Conservation (phyloP, 345 rosid genomes). For the Heritiera fomes region DNA sequence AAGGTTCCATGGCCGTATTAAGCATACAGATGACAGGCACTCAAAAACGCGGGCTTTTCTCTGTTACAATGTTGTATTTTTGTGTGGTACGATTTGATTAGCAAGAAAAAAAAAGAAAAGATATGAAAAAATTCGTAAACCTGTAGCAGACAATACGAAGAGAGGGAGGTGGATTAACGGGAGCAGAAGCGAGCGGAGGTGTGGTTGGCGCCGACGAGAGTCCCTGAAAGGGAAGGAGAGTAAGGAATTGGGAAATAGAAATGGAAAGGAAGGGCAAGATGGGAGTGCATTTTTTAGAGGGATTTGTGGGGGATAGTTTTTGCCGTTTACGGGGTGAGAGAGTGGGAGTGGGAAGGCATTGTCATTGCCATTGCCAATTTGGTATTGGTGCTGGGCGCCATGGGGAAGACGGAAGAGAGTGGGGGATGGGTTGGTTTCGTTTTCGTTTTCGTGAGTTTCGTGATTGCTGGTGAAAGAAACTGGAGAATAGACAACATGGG, state of each 20-base stretch:
- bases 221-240: slow-evolving; percentile 13
- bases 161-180: slow-evolving; percentile 44
- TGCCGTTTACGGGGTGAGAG: slow-evolving; percentile 25
- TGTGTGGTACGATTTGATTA: background rate
- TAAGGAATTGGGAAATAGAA: slow-evolving; percentile 35
- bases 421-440: background rate
- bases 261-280: slow-evolving; percentile 27
- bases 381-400: background rate
- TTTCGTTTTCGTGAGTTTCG: background rate
- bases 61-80: background rate
- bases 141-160: background rate
- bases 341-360: slow-evolving; percentile 1
- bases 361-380: background rate
- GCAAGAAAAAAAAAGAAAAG: slow-evolving; percentile 18
- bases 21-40: slow-evolving; percentile 15
- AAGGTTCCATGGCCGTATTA: slow-evolving; percentile 56
- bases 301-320: background rate
- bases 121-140: background rate
- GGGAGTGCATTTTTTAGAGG: slow-evolving; percentile 33
- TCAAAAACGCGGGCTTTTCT: background rate
- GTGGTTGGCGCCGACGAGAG: slow-evolving; percentile 95
- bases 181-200: slow-evolving; percentile 98
- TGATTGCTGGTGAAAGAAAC: no score
- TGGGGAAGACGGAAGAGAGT: no score
- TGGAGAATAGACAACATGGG: background rate